These are phyloP conservation scores for Ogataea paraovalis DNA, from an alignment of 805 yeast species.

Conservation along the genomic window DNA sequence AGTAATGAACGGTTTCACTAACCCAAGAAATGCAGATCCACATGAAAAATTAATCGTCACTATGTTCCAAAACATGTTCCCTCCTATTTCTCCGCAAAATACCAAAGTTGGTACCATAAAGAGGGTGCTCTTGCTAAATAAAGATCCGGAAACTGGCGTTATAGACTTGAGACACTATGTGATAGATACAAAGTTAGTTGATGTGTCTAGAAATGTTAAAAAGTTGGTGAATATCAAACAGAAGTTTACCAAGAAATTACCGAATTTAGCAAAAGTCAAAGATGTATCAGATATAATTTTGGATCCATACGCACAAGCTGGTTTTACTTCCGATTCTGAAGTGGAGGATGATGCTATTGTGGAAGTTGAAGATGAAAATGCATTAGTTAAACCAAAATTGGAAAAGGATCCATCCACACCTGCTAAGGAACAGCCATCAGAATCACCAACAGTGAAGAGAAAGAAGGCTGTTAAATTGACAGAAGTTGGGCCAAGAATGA, in stretches of 20 bases:
- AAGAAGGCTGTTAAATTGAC: slow-evolving; percentile 89
- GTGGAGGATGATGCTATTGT: slow-evolving; percentile 87
- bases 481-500: slow-evolving; percentile 89
- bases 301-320: slow-evolving; percentile 75
- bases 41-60: slow-evolving; percentile 83
- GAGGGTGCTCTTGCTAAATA: slow-evolving; percentile 80
- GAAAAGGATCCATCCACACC: slow-evolving; percentile 16
- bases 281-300: slow-evolving; percentile 83
- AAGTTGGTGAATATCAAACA: slow-evolving; percentile 61
- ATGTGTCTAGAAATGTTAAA: slow-evolving; percentile 68
- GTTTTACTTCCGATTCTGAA: slow-evolving; percentile 87
- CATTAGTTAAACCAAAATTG: slow-evolving; percentile 19
- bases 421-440: slow-evolving; percentile 9
- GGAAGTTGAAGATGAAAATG: slow-evolving; percentile 40
- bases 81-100: slow-evolving; percentile 84
- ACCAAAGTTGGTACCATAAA: slow-evolving; percentile 72
- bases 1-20: slow-evolving; percentile 86
- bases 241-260: slow-evolving; percentile 58
- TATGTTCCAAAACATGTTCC: slow-evolving; percentile 92
- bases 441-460: slow-evolving; percentile 26
- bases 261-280: slow-evolving; percentile 59
- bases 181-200: slow-evolving; percentile 81
- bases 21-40: slow-evolving; percentile 57
- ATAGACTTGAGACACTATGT: slow-evolving; percentile 88
- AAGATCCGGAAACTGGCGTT: slow-evolving; percentile 62